Evolutionary conservation across 2,329 filamentous ascomycete genomes (phyloP).

Genomic region (Dactylellina cionopaga): DNA sequence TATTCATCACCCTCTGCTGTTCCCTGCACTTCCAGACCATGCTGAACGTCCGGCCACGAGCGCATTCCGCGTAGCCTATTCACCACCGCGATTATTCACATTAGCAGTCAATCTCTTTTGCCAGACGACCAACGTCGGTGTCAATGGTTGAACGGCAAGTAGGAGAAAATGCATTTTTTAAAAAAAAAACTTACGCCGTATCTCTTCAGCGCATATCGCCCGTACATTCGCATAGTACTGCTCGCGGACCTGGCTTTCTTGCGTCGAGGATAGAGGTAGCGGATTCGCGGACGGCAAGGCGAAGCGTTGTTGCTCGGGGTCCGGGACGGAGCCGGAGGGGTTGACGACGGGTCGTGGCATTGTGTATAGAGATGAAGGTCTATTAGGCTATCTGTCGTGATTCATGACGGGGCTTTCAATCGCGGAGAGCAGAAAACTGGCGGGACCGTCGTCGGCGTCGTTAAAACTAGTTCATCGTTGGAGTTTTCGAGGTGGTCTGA

Average conservation of each 20-base stretch:
- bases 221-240: slow-evolving; percentile 83
- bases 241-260: slow-evolving; percentile 83
- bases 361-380: background rate
- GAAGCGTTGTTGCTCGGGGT: slow-evolving; percentile 36
- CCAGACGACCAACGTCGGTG: background rate
- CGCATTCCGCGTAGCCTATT: slow-evolving; percentile 89
- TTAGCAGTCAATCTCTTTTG: background rate
- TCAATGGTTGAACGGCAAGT: background rate
- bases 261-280: slow-evolving; percentile 80
- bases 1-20: slow-evolving; percentile 87
- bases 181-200: slow-evolving; percentile 64
- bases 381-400: slow-evolving; percentile 46
- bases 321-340: slow-evolving; percentile 39
- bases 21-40: slow-evolving; percentile 86
- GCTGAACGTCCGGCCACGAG: slow-evolving; percentile 82
- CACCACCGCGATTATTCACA: background rate
- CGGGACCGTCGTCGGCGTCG: background rate
- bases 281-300: slow-evolving; percentile 74
- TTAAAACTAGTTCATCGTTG: slow-evolving; percentile 1
- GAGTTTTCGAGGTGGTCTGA: slow-evolving; percentile 21
- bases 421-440: background rate
- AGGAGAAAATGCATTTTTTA: background rate
- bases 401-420: slow-evolving; percentile 51
- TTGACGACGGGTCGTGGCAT: slow-evolving; percentile 44
- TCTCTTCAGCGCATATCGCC: slow-evolving; percentile 77